Conservation (phyloP, 179 eudicot species). For the Spergularia azorica region DNA sequence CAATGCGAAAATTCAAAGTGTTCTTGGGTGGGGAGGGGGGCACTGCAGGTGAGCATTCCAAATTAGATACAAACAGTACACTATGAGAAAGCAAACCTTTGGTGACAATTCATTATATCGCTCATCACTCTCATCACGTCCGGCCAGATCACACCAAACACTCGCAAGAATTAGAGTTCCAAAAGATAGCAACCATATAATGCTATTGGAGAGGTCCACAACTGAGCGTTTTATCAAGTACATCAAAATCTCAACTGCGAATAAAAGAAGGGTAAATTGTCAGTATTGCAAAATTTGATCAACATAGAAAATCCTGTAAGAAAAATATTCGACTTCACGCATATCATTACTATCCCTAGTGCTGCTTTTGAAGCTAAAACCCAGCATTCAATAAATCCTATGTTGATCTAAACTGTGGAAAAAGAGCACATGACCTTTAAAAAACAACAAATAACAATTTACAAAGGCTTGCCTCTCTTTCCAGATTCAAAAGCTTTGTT, state of each 20-base stretch:
- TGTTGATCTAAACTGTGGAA: not conserved
- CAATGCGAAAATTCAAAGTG: too few relatives aligned
- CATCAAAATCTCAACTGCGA: constrained; percentile 66
- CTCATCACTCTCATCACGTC: constrained; percentile 49
- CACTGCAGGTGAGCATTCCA: too few relatives aligned
- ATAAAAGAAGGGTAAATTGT: constrained; percentile 4
- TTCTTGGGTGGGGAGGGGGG: too few relatives aligned
- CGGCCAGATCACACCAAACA: constrained; percentile 71
- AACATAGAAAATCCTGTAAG: not conserved
- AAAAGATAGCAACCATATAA: constrained; percentile 82
- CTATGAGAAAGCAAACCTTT: constrained; percentile 46
- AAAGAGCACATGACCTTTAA: not conserved
- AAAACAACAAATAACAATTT: not conserved
- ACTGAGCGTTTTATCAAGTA: constrained; percentile 66
- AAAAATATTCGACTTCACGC: not conserved
- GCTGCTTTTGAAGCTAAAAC: constrained; percentile 1
- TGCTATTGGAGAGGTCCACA: constrained; percentile 55
- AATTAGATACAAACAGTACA: not conserved
- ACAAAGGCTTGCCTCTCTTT: constrained; percentile 46
- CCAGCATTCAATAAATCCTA: not conserved
- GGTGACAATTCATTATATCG: constrained; percentile 62
- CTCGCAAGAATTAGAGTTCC: constrained; percentile 69
- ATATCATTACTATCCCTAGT: not conserved
- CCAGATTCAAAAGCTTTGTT: constrained; percentile 47
- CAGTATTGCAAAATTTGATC: not conserved